These are phyloP conservation scores for Madurella fahalii DNA, from an alignment of 2,329 filamentous ascomycete species.

Conservation along the genomic window DNA sequence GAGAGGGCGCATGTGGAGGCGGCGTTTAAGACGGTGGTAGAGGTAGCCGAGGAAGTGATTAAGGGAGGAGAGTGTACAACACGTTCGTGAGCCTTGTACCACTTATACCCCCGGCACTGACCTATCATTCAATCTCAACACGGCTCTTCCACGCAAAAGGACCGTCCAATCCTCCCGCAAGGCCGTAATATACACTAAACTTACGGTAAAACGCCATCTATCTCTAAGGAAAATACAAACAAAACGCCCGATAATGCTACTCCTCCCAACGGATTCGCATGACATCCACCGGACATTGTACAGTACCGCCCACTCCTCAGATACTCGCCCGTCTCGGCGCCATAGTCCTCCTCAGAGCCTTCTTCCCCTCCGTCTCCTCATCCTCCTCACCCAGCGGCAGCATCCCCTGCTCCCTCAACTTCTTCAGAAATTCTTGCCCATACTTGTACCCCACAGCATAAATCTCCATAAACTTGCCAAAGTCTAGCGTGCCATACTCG, in stretches of 20 bases:
- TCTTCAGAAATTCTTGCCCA: conserved; percentile 73
- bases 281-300: background rate
- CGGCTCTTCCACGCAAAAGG: no score
- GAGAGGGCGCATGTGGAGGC: conserved; percentile 68
- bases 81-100: background rate
- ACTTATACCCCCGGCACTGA: background rate
- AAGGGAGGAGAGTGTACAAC: conserved; percentile 8
- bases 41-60: conserved; percentile 55
- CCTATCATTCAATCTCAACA: no score
- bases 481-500: conserved; percentile 88
- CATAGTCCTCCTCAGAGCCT: conserved; percentile 71
- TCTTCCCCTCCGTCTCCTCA: conserved; percentile 73
- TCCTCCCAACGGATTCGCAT: background rate
- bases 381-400: conserved; percentile 65
- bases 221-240: background rate
- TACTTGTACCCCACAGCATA: conserved; percentile 84
- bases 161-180: no score
- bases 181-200: no score
- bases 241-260: background rate
- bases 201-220: background rate
- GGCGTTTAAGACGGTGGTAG: conserved; percentile 71
- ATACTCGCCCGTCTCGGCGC: conserved; percentile 76
- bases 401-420: conserved; percentile 72
- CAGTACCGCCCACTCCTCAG: conserved; percentile 35
- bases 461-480: conserved; percentile 97